These are phyloP conservation scores for Dendrobium catenatum DNA, from an alignment of 106 monocot genomes.

Conservation along the genomic window DNA sequence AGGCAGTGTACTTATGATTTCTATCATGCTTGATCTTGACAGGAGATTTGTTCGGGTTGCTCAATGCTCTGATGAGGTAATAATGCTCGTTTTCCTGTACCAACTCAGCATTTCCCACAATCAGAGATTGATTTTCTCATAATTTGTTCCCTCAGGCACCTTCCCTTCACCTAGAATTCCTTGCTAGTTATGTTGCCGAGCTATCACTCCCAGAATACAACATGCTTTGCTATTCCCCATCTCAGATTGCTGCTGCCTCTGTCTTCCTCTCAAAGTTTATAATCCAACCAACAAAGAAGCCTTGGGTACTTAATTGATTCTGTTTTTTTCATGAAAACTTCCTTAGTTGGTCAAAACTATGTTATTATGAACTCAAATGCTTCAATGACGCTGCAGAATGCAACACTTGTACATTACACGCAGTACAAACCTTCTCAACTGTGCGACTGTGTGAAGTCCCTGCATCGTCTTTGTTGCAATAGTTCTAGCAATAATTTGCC, in stretches of 20 bases:
- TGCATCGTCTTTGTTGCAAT: slow-evolving; percentile 58
- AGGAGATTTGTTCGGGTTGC: slow-evolving; percentile 82
- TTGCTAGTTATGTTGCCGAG: slow-evolving; percentile 77
- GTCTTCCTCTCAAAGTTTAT: slow-evolving; percentile 75
- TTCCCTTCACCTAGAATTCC: slow-evolving; percentile 56
- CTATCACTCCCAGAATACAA: slow-evolving; percentile 72
- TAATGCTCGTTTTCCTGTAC: not conserved
- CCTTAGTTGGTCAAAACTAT: not conserved
- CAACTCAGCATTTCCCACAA: not conserved
- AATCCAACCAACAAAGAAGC: slow-evolving; percentile 49
- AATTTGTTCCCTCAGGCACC: slow-evolving; percentile 23
- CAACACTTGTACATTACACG: slow-evolving; percentile 68
- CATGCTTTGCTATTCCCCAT: slow-evolving; percentile 53
- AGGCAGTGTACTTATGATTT: not conserved
- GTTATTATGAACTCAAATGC: not conserved
- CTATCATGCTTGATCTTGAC: not conserved
- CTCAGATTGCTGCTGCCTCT: slow-evolving; percentile 69
- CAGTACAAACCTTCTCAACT: slow-evolving; percentile 63
- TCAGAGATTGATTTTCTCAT: not conserved
- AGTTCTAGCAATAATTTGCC: slow-evolving; percentile 57
- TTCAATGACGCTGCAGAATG: slow-evolving; percentile 39
- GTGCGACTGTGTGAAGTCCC: slow-evolving; percentile 60
- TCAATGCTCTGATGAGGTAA: slow-evolving; percentile 62
- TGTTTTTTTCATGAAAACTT: not conserved
- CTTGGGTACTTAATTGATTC: slow-evolving; percentile 52